Evolutionary conservation across 2,329 filamentous ascomycete genomes (phyloP).

Genomic region (Fusarium cyanostomum): DNA sequence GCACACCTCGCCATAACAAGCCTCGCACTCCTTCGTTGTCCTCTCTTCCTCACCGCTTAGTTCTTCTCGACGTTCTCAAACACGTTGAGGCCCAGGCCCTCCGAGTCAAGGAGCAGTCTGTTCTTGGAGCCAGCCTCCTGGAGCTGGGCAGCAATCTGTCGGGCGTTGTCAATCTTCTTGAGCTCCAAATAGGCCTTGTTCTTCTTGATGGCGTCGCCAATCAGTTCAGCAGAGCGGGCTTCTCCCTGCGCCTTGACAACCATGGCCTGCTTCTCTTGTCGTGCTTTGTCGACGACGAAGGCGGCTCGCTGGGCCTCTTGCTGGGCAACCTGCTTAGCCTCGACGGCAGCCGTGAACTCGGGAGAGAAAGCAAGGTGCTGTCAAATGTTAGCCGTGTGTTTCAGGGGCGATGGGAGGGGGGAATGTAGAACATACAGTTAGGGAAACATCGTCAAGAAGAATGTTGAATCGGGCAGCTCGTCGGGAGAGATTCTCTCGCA

Average conservation of each 20-base stretch:
- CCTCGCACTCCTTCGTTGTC: neutral
- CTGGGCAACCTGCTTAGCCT: constrained; percentile 79
- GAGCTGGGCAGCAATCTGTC: constrained; percentile 85
- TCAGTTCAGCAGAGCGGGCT: constrained; percentile 95
- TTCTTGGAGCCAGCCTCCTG: constrained; percentile 89
- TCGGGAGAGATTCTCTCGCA: constrained; percentile 90
- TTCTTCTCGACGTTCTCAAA: constrained; percentile 62
- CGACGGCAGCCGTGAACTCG: constrained; percentile 77
- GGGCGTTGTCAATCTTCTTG: constrained; percentile 97
- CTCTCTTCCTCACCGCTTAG: constrained; percentile 2
- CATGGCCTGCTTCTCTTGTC: constrained; percentile 99
- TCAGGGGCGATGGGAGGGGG: too few species aligned
- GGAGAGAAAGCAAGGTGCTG: constrained; percentile 78
- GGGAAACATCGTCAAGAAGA: constrained; percentile 92
- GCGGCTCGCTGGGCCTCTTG: constrained; percentile 97
- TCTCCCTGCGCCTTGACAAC: constrained; percentile 99
- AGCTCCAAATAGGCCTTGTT: constrained; percentile 95
- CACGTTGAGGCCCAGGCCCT: constrained; percentile 92
- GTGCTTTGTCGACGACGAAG: constrained; percentile 97
- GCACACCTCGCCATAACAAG: constrained; percentile 15
- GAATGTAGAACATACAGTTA: constrained; percentile 73
- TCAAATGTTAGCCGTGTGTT: constrained; percentile 9
- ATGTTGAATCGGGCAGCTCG: constrained; percentile 98
- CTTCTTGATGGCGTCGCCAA: constrained; percentile 99
- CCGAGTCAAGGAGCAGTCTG: constrained; percentile 91